Base-by-base conservation (phyloP, 352 stramenopile genomes). In the Phytophthora aleatoria region DNA sequence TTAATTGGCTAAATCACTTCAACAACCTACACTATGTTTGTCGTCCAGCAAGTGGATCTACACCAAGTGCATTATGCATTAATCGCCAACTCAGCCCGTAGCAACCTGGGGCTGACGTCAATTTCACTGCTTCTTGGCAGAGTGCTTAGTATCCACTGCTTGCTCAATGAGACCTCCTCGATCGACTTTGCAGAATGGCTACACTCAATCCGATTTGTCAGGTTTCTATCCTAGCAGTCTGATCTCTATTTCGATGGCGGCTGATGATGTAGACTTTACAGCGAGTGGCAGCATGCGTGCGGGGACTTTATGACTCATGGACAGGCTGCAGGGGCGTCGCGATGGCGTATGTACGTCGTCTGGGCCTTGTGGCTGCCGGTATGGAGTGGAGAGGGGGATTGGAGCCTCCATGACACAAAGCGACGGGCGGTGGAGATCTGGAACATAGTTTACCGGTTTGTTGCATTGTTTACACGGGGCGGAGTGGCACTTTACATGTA, bases 191-290 rank as follows among this genome's bases (percentile, higher is more conserved):
- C 28, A 33, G 7, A 36, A 36, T 36, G 31, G 31, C 31, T 36
- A 36, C 11, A 9, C 11, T 8, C 8, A 36, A 36, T 36, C 11
- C 31, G 31, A 36, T 36, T 36, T 12, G 31, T 36, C 35, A 41
- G 35, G 12, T 41, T 9, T 41, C 4, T 41, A 41, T 4, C 7
- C 7, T 33, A 4, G 7, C 7, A 33, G 28, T 33, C 12, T 8
- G 28, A 33, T 33, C 7, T 33, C 28, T 33, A 36, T 36, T 36
- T 20, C 8, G 6, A 41, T 16, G 35, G 33, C 35, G 50, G 62
- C 62, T 47, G 62, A 70, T 70, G 62, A 70, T 70, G 62, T 13
- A 65, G 49, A 47, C 43, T 61, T 66, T 41, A 27, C 15, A 61
- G 62, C 56, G 62, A 65, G 62, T n/a, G 62, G 52, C 50, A 61